These are phyloP conservation scores for Trichoderma oligosporum DNA, from an alignment of 2,329 filamentous ascomycete species.

Conservation along the genomic window DNA sequence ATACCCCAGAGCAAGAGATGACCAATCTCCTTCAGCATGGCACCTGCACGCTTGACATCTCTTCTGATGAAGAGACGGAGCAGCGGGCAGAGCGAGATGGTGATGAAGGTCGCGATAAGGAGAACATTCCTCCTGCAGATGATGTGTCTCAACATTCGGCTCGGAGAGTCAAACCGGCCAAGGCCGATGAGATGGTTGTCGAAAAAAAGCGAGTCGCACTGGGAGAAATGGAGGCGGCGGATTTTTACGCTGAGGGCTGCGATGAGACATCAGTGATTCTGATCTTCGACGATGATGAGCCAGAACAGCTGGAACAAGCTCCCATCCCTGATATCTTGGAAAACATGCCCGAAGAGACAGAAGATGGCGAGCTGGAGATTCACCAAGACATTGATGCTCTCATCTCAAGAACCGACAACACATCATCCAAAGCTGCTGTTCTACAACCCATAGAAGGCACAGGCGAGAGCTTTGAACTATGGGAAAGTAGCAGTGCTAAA, in stretches of 20 bases:
- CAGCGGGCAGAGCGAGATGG: constrained; percentile 47
- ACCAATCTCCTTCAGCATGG: constrained; percentile 91
- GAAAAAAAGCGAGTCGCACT: constrained; percentile 64
- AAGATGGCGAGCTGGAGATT: constrained; percentile 24
- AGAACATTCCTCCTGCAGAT: constrained; percentile 78
- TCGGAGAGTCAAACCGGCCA: constrained; percentile 29
- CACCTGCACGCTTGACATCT: constrained; percentile 82
- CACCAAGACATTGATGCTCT: constrained; percentile 35
- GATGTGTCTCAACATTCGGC: constrained; percentile 58
- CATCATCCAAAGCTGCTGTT: constrained; percentile 43
- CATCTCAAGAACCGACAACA: constrained; percentile 36
- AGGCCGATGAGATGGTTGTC: constrained; percentile 53
- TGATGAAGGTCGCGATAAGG: constrained; percentile 71
- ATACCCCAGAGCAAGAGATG: constrained; percentile 84
- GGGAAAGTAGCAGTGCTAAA: constrained; percentile 65
- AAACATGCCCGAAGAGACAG: constrained; percentile 11
- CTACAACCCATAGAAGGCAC: constrained; percentile 56
- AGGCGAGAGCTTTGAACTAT: constrained; percentile 61
- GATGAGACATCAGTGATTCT: constrained; percentile 60
- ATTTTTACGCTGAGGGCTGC: constrained; percentile 65
- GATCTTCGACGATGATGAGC: constrained; percentile 54
- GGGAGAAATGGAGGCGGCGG: constrained; percentile 61
- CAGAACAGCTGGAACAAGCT: constrained; percentile 22
- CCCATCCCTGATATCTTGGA: constrained; percentile 11
- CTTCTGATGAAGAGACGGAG: constrained; percentile 75